Conservation (phyloP, 169 alveolate species). For the Cyclospora cayetanensis region DNA sequence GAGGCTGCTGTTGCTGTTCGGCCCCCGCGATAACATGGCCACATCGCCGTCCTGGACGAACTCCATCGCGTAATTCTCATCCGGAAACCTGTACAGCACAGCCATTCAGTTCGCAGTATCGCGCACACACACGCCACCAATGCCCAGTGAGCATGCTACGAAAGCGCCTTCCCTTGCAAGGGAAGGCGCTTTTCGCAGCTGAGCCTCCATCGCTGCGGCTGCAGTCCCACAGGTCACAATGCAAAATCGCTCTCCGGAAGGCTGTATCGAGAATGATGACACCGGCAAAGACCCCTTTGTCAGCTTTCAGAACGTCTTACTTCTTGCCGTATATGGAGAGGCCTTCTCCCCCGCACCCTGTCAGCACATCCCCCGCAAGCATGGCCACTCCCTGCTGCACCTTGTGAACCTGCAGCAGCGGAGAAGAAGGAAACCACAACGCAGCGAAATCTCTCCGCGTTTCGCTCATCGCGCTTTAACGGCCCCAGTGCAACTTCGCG, state of each 20-base stretch:
- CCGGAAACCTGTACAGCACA: constrained; percentile 63
- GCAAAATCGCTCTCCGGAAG: background rate
- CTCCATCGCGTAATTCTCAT: constrained; percentile 71
- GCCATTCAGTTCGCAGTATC: background rate
- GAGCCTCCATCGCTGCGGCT: background rate
- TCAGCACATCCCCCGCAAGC: constrained; percentile 62
- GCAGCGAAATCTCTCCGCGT: no score
- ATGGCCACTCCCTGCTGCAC: constrained; percentile 6
- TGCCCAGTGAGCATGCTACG: background rate
- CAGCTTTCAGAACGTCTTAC: background rate
- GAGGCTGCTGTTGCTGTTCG: constrained; percentile 57
- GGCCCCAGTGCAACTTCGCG: no score
- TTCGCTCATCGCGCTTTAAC: no score
- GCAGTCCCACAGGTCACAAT: background rate
- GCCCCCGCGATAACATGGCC: constrained; percentile 59
- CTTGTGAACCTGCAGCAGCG: no score
- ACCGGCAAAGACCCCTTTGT: background rate
- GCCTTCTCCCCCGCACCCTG: constrained; percentile 28
- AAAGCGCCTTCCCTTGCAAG: background rate
- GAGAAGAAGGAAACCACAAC: no score
- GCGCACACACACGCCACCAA: background rate
- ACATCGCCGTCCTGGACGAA: constrained; percentile 73
- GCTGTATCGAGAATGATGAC: background rate
- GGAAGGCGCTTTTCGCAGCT: background rate
- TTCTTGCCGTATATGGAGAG: constrained; percentile 41